These are phyloP conservation scores for Lentinula edodes DNA, from an alignment of 768 basidiomycete species.

Conservation along the genomic window DNA sequence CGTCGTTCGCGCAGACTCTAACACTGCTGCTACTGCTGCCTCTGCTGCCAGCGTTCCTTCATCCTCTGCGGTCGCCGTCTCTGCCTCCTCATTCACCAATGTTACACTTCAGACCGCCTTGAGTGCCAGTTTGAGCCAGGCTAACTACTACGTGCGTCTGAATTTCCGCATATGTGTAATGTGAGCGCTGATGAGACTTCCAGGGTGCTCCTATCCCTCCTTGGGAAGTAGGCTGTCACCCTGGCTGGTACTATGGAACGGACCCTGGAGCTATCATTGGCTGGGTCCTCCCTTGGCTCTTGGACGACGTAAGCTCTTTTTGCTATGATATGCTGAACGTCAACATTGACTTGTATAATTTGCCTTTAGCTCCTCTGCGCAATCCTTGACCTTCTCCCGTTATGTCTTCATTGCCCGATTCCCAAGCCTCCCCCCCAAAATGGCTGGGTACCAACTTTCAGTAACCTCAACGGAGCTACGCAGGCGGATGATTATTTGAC, in stretches of 20 bases:
- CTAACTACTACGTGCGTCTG: not conserved
- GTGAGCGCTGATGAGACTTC: constrained; percentile 11
- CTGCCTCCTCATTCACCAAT: not conserved
- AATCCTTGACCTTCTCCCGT: constrained; percentile 20
- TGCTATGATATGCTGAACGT: not conserved
- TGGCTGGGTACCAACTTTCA: constrained; percentile 21
- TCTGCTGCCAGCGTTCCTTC: not conserved
- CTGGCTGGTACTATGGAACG: constrained; percentile 36
- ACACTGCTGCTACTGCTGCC: not conserved
- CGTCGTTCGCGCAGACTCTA: not conserved
- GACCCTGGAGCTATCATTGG: constrained; percentile 2
- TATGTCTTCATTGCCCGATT: constrained; percentile 20
- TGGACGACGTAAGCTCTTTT: not conserved
- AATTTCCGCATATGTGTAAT: not conserved
- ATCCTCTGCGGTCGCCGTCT: not conserved
- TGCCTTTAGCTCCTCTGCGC: constrained; percentile 16
- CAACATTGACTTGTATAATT: not conserved
- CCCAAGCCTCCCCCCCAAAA: constrained; percentile 8
- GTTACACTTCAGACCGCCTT: not conserved
- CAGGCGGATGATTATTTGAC: constrained; percentile 29
- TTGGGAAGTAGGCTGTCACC: constrained; percentile 23
- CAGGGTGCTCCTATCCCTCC: constrained; percentile 32
- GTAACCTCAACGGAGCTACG: constrained; percentile 24
- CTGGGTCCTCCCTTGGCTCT: not conserved
- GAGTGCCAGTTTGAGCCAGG: not conserved